These are phyloP conservation scores for Gnomoniopsis sp. DNA, from an alignment of 2,329 filamentous ascomycete species.

Conservation along the genomic window DNA sequence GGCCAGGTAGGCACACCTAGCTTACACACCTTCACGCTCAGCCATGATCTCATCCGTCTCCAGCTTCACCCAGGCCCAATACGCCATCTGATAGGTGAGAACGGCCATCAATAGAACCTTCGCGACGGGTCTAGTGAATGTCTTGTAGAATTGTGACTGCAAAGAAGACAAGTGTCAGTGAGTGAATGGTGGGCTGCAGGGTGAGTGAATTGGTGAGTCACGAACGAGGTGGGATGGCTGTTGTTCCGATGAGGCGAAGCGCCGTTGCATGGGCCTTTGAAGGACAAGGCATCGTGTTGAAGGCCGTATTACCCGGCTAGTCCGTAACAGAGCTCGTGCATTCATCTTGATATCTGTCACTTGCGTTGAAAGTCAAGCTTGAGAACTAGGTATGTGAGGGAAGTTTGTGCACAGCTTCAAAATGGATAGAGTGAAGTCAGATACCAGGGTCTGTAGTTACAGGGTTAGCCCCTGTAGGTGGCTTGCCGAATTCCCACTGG, in stretches of 20 bases:
- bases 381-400: background rate
- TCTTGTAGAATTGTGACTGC: constrained; percentile 68
- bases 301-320: constrained; percentile 11
- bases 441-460: background rate
- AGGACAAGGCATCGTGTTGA: background rate
- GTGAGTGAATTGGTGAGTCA: background rate
- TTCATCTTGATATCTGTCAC: constrained; percentile 3
- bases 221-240: constrained; percentile 16
- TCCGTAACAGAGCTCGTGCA: constrained; percentile 8
- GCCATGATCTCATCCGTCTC: constrained; percentile 67
- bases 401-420: background rate
- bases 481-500: background rate
- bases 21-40: constrained; percentile 51
- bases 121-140: constrained; percentile 68
- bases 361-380: background rate
- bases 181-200: background rate
- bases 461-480: background rate
- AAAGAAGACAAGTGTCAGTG: constrained; percentile 8
- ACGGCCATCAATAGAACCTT: constrained; percentile 74
- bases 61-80: constrained; percentile 71
- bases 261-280: constrained; percentile 8
- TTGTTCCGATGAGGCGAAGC: constrained; percentile 21
- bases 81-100: constrained; percentile 74
- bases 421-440: background rate
- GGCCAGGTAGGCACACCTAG: background rate